Evolutionary conservation across 345 rosid species (phyloP).

Genomic region (Eucalyptus urophylla): DNA sequence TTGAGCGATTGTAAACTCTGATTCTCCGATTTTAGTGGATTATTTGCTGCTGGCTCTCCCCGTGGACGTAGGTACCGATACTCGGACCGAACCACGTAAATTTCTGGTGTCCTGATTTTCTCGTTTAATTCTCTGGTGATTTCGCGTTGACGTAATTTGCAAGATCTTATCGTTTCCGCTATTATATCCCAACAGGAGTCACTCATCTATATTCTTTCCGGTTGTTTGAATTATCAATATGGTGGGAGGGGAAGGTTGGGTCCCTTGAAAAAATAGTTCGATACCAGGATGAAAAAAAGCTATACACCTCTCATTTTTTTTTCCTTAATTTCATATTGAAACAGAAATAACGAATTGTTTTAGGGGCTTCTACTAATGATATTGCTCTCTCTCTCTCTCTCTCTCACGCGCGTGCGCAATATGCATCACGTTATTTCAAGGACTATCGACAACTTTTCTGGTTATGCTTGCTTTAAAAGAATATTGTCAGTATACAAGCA

Average conservation of each 20-base stretch:
- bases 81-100: too few relatives aligned
- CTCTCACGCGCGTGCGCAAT: background rate
- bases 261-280: background rate
- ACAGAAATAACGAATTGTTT: background rate
- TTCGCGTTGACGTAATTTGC: too few relatives aligned
- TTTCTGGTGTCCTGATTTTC: too few relatives aligned
- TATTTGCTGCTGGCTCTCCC: too few relatives aligned
- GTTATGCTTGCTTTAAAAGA: background rate
- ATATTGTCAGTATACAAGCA: background rate
- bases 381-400: background rate
- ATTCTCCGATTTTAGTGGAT: too few relatives aligned
- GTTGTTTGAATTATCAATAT: background rate
- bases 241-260: background rate
- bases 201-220: background rate
- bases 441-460: background rate
- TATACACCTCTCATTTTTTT: background rate
- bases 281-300: background rate
- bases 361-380: background rate
- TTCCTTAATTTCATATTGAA: background rate
- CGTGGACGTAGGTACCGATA: too few relatives aligned
- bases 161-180: too few relatives aligned
- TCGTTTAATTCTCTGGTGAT: too few relatives aligned
- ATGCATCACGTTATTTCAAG: background rate
- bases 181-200: too few relatives aligned
- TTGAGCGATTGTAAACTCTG: too few relatives aligned